Base-by-base conservation (phyloP, 441 rosid species). In the Populus hybrid region DNA sequence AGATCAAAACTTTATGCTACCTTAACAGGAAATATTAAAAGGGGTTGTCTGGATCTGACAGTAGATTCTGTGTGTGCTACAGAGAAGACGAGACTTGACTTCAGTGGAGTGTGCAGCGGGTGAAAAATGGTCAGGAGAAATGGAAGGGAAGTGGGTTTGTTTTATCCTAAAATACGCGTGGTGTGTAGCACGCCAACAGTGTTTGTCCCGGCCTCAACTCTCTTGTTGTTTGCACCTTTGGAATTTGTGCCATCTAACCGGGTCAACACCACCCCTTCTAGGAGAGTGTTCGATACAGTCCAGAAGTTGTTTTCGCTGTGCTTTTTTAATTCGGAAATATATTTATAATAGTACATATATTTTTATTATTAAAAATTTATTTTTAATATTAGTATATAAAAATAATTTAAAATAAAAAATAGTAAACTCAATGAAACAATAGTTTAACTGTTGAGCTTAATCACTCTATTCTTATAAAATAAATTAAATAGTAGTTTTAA, bases 141-240 rank as follows among this genome's bases (percentile, higher is more conserved):
- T 54, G 61, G 61, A 54, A 6, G 21, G 63, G 63, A 20, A n/a
- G 16, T 3, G 36, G 24, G 10, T 0, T 10, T 34, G 6, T n/a
- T 42, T 38, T 20, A n/a, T 74, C 72, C 76, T 77, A 80, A 59
- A 26, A 3, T 74, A 72, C 5, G 7, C 57, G 32, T 3, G 75
- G 81, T 57, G 81, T 78, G 78, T n/a, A 54, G 21, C 14, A 50
- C 72, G 74, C 76, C 78, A 34, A 14, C 75, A 3, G 57, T 21
- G 9, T n/a, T 11, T 2, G 23, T 54, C 63, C 21, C 63, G 3
- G n/a, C n/a, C n/a, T n/a, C n/a, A 6, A 5, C 4, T 46, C 34
- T 36, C 61, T 7, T 16, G 20, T 23, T 70, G 30, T 46, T 0
- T 65, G 34, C 57, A 11, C 59, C 26, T 71, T 42, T 38, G 73